A percentile compares a stretch with the other conserved stretches of the same genome.
Evolutionary conservation across 495 filamentous ascomycete genomes (phyloP).

Genomic region (Penicillium steckii): DNA sequence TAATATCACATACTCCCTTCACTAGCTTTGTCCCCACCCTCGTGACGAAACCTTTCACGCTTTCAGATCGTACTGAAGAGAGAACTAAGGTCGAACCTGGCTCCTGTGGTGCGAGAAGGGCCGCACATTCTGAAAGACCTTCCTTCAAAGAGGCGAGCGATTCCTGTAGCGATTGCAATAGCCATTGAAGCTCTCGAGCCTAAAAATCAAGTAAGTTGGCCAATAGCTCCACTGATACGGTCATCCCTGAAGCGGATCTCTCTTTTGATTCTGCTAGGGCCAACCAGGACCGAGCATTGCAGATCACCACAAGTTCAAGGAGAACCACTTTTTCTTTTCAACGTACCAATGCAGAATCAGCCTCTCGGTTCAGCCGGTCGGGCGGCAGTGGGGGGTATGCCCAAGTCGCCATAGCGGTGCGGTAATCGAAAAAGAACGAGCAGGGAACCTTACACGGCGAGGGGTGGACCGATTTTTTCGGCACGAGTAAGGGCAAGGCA

Average conservation of each 20-base stretch:
- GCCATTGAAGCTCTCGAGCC: slow-evolving; percentile 83
- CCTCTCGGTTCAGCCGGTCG: slow-evolving; percentile 61
- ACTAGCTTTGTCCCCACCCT: slow-evolving; percentile 73
- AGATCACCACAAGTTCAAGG: slow-evolving; percentile 4
- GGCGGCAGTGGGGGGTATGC: slow-evolving; percentile 71
- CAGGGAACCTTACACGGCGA: background rate
- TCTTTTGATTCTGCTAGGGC: slow-evolving; percentile 19
- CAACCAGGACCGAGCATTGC: slow-evolving; percentile 13
- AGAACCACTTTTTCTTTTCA: background rate
- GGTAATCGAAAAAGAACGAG: background rate
- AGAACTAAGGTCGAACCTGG: slow-evolving; percentile 83
- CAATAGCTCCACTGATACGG: slow-evolving; percentile 24
- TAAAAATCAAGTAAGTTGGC: slow-evolving; percentile 30
- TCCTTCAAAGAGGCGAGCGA: slow-evolving; percentile 74
- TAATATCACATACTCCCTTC: slow-evolving; percentile 68
- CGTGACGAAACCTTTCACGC: slow-evolving; percentile 87
- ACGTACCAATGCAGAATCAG: slow-evolving; percentile 67
- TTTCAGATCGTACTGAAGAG: slow-evolving; percentile 82
- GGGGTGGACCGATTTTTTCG: slow-evolving; percentile 1
- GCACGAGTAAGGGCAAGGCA: slow-evolving; percentile 14
- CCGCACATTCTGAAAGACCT: slow-evolving; percentile 85
- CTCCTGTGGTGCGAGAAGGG: slow-evolving; percentile 77
- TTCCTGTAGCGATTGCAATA: slow-evolving; percentile 73
- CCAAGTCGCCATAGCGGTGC: slow-evolving; percentile 64
- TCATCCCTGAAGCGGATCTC: slow-evolving; percentile 11